Percentiles rank a stretch among this genome's conserved stretches.
Conservation (phyloP, 1,139 yeast genomes). For the Suhomyces maxii region DNA sequence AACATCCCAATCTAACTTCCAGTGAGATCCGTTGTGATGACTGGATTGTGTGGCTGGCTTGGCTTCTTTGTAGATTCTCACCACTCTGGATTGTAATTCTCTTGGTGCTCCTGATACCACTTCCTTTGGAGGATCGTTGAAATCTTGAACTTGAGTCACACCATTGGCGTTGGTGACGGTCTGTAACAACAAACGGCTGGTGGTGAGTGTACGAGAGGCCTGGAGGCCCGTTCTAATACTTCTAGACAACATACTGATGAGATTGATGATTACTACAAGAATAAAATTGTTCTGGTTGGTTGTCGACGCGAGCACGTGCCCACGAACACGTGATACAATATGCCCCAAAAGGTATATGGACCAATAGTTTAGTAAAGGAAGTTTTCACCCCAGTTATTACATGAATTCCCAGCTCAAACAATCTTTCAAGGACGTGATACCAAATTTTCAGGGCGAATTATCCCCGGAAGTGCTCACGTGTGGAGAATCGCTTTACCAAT, state of each 20-base stretch:
- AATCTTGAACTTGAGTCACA: slow-evolving; percentile 8
- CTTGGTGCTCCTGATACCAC: slow-evolving; percentile 78
- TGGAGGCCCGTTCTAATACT: slow-evolving; percentile 17
- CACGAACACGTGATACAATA: neutral
- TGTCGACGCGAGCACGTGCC: neutral
- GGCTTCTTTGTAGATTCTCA: slow-evolving; percentile 74
- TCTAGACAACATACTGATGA: slow-evolving; percentile 24
- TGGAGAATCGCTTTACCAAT: slow-evolving; percentile 51
- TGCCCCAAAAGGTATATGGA: neutral
- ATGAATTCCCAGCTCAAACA: slow-evolving; percentile 27
- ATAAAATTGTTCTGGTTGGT: slow-evolving; percentile 25
- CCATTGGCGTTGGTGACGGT: slow-evolving; percentile 19
- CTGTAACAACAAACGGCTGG: slow-evolving; percentile 15
- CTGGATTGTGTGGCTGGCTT: slow-evolving; percentile 86
- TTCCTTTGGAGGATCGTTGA: slow-evolving; percentile 47
- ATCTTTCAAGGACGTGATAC: slow-evolving; percentile 49
- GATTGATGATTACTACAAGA: neutral
- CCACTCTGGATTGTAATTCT: slow-evolving; percentile 64
- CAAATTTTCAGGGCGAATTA: slow-evolving; percentile 47
- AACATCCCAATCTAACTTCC: slow-evolving; percentile 88
- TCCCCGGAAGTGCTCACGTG: slow-evolving; percentile 50
- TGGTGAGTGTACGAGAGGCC: slow-evolving; percentile 24
- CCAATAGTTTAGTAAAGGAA: neutral
- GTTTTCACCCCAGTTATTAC: neutral
- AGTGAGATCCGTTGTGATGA: slow-evolving; percentile 50